These are phyloP conservation scores for Sporobolomyces pararoseus DNA, from an alignment of 768 basidiomycete genomes.

Conservation along the genomic window DNA sequence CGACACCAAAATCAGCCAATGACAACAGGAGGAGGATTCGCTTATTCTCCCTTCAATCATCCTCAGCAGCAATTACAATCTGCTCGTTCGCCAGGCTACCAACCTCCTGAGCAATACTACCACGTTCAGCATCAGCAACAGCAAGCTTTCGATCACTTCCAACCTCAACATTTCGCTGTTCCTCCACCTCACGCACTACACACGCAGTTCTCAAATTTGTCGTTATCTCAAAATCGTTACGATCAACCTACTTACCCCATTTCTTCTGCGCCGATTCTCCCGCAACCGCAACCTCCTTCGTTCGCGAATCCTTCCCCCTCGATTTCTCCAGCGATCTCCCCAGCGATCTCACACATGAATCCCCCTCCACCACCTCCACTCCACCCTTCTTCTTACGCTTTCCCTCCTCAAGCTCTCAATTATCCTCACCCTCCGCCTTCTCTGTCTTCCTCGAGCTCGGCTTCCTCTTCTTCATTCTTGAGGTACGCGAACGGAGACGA, in stretches of 20 bases:
- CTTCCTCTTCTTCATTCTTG: not conserved
- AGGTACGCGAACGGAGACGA: not conserved
- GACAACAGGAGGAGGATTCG: not conserved
- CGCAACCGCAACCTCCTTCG: too few species aligned
- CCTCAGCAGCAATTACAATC: not conserved
- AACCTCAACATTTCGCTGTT: not conserved
- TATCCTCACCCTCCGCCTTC: not conserved
- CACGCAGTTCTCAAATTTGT: not conserved
- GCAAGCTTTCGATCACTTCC: not conserved
- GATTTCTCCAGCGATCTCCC: not conserved
- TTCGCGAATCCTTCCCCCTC: conserved; percentile 1
- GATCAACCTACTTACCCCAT: too few species aligned
- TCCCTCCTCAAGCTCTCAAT: not conserved
- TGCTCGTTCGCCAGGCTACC: not conserved
- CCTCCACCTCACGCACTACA: not conserved
- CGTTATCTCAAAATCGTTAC: not conserved
- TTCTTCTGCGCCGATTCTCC: too few species aligned
- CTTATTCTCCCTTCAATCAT: not conserved
- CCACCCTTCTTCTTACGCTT: not conserved
- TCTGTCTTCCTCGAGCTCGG: not conserved
- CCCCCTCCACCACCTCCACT: not conserved
- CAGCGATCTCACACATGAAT: not conserved
- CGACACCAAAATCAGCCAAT: too few species aligned
- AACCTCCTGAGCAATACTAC: not conserved
- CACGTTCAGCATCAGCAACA: conserved; percentile 1